Percentiles rank a stretch among this genome's conserved stretches.
phyloP scores from a whole-genome alignment of 768 basidiomycete genomes.

The Coprinellus micaceus region DNA sequence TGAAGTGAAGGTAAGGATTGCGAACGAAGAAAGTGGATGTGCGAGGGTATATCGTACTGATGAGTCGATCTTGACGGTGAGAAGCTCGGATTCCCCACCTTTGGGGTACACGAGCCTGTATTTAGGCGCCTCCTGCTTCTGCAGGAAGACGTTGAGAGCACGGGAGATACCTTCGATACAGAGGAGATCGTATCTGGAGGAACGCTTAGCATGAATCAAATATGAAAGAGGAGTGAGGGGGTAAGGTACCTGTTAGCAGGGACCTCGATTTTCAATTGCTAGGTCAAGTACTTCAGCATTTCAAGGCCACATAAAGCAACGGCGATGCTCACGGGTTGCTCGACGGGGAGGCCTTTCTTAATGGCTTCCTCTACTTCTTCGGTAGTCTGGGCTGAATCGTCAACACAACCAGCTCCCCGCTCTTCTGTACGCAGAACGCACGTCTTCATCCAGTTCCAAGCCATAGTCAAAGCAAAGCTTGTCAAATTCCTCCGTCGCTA shows the following conservation, averaged over 20 bases:
- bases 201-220: constrained; percentile 4
- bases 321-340: constrained; percentile 61
- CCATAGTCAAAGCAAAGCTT: constrained; percentile 96
- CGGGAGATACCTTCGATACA: constrained; percentile 95
- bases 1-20: background rate
- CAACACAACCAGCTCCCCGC: background rate
- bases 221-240: background rate
- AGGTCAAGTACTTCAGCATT: constrained; percentile 5
- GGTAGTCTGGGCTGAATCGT: constrained; percentile 61
- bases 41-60: constrained; percentile 50
- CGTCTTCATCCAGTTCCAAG: constrained; percentile 96
- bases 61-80: constrained; percentile 65
- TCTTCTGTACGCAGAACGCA: constrained; percentile 36
- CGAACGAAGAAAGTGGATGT: constrained; percentile 1
- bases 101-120: constrained; percentile 75
- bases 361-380: constrained; percentile 77
- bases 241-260: constrained; percentile 86
- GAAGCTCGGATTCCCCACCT: constrained; percentile 59
- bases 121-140: constrained; percentile 58
- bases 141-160: constrained; percentile 79
- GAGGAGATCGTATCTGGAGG: constrained; percentile 85
- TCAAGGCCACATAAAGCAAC: background rate
- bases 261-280: constrained; percentile 98
- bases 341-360: constrained; percentile 81
- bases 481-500: constrained; percentile 94